Evolutionary conservation across 768 basidiomycete species (phyloP), one percentile per base, ranked within the genome.

Genomic region (Gloeopeniophorella convolvens): DNA sequence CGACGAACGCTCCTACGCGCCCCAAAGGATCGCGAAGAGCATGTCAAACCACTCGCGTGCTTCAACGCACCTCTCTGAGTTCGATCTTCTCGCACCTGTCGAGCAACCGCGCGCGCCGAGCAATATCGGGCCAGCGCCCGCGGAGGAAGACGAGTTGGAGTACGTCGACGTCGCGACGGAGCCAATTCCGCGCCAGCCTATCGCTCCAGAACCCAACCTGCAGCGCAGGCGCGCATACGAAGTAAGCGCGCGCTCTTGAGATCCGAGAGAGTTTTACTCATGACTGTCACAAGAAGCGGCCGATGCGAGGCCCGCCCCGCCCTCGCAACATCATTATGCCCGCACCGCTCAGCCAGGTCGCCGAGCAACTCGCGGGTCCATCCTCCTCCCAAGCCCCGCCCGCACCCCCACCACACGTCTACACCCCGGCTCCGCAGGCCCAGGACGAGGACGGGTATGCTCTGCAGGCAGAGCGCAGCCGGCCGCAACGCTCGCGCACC

Each of bases 61-160:
- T 13, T 58, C 57, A 42, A 58, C 57, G 5, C 49, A 45, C 24
- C 37, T 58, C 15, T 58, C 57, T 21, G 57, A 58, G 46, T 58
- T 51, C 33, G 57, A 56, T 35, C 23, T 58, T 11, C 57, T 58
- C 12, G 45, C 50, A 7, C 57, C 57, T 4, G 48, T 58, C 18
- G 49, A 51, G 1, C 39, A 49, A 12, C 23, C 35, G 5, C 37
- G 26, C 41, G 20, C 13, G 5, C 40, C 40, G 21, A 21, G 36
- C 8, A 40, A 42, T 12, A 33, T 43, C 21, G 52, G 48, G 9
- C 49, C 47, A n/a, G 31, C 41, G 4, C 47, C 39, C n/a, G 40
- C 40, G 9, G 51, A 57, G 15, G 57, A 48, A 12, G 54, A 52
- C 2, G 57, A 58, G 16, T 21, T 56, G 13, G 54, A 56, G 40